A percentile compares a stretch with the other conserved stretches of the same genome.
phyloP scores from a whole-genome alignment of 352 stramenopile genomes.

The Phytophthora brassicae region DNA sequence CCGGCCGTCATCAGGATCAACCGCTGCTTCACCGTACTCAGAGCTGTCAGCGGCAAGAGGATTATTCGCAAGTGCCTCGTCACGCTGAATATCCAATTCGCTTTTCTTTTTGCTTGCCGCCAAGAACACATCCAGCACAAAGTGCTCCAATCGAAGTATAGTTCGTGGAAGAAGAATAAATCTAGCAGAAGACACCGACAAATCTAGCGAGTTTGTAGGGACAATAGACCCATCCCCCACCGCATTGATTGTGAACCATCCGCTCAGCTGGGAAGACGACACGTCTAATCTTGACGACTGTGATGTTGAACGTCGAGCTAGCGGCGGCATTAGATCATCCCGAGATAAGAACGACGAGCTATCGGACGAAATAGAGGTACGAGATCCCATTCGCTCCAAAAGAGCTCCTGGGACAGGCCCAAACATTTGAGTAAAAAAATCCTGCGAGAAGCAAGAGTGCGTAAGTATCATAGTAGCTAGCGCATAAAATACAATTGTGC shows the following conservation, averaged over 20 bases:
- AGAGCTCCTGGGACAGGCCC: conserved; percentile 33
- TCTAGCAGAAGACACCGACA: conserved; percentile 46
- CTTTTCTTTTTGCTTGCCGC: conserved; percentile 42
- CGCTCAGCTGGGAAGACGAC: conserved; percentile 34
- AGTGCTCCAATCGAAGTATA: conserved; percentile 58
- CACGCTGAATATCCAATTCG: conserved; percentile 45
- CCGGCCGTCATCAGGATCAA: conserved; percentile 29
- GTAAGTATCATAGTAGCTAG: conserved; percentile 11
- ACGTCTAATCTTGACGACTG: conserved; percentile 24
- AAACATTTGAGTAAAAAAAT: conserved; percentile 43
- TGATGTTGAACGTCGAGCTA: conserved; percentile 17
- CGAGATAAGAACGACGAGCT: conserved; percentile 28
- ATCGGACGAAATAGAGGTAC: conserved; percentile 29
- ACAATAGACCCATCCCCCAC: conserved; percentile 10
- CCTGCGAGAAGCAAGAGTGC: conserved; percentile 28
- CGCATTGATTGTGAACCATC: conserved; percentile 22
- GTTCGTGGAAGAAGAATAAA: conserved; percentile 56
- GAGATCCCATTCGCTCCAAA: conserved; percentile 26
- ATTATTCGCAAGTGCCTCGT: conserved; percentile 35
- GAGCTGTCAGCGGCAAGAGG: conserved; percentile 21
- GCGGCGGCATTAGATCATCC: conserved; percentile 18
- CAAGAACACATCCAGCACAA: conserved; percentile 51
- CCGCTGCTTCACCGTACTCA: conserved; percentile 32
- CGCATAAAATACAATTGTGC: not conserved
- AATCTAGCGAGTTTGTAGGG: conserved; percentile 28